Conservation (phyloP, 768 basidiomycete species). For the Rhizopogon roseolus region DNA sequence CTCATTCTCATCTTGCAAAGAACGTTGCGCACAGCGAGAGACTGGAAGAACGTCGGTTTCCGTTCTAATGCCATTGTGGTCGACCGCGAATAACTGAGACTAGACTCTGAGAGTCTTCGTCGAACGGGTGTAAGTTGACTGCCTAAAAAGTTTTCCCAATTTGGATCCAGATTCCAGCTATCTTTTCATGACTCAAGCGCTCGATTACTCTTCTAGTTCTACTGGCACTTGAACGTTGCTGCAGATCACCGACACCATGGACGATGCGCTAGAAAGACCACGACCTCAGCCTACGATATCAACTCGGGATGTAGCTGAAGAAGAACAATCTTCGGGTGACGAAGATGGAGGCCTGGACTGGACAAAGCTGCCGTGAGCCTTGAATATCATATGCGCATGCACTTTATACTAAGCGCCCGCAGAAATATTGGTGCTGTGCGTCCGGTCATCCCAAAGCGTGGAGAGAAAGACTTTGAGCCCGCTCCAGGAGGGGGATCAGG, state of each 20-base stretch:
- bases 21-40: conserved; percentile 37
- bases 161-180: neutral
- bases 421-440: conserved; percentile 30
- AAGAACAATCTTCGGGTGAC: conserved; percentile 63
- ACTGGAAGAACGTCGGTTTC: conserved; percentile 41
- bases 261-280: conserved; percentile 53
- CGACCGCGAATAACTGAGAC: neutral
- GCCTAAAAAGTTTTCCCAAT: neutral
- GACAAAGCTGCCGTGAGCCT: conserved; percentile 65
- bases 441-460: conserved; percentile 88
- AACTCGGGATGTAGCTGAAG: conserved; percentile 30
- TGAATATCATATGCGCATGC: conserved; percentile 2
- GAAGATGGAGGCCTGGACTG: conserved; percentile 77
- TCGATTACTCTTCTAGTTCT: neutral
- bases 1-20: conserved; percentile 8
- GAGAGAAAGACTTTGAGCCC: conserved; percentile 98
- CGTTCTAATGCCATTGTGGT: conserved; percentile 22
- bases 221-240: no score
- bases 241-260: conserved; percentile 36
- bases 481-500: conserved; percentile 56
- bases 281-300: conserved; percentile 9
- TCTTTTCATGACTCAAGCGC: neutral
- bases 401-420: conserved; percentile 2
- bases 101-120: neutral
- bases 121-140: neutral